Conservation (phyloP, 2,329 filamentous ascomycete species). For the Endothia cerciana region DNA sequence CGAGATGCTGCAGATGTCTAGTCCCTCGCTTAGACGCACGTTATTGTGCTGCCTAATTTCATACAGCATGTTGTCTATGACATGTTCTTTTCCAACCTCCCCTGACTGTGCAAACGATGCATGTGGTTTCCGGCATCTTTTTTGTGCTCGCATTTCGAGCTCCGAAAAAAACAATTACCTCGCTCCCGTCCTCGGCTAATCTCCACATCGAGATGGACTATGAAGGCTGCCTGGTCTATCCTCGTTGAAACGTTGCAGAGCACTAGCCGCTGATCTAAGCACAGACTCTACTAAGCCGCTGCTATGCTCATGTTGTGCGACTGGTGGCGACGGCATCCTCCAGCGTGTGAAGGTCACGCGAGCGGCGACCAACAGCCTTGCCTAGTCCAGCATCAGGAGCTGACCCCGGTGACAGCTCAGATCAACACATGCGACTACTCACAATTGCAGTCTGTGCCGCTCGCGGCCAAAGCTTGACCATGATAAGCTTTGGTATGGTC, state of each 20-base stretch:
- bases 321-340: no score
- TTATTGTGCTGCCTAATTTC: neutral
- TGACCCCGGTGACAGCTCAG: no score
- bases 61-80: neutral
- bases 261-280: neutral
- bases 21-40: neutral
- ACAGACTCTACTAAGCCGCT: neutral
- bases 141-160: neutral
- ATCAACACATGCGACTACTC: neutral
- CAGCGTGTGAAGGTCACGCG: no score
- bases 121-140: neutral
- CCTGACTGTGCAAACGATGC: neutral
- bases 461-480: conserved; percentile 1
- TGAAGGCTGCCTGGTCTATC: neutral
- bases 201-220: neutral
- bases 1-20: neutral
- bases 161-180: neutral
- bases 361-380: no score
- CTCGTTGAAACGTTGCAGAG: neutral
- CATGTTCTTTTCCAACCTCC: neutral
- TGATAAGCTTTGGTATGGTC: neutral
- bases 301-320: neutral
- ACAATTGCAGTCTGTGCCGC: no score
- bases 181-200: neutral
- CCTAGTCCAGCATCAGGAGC: no score